A percentile compares a stretch with the other conserved stretches of the same genome.
phyloP scores from a whole-genome alignment of 345 rosid genomes.

The Draba incana region DNA sequence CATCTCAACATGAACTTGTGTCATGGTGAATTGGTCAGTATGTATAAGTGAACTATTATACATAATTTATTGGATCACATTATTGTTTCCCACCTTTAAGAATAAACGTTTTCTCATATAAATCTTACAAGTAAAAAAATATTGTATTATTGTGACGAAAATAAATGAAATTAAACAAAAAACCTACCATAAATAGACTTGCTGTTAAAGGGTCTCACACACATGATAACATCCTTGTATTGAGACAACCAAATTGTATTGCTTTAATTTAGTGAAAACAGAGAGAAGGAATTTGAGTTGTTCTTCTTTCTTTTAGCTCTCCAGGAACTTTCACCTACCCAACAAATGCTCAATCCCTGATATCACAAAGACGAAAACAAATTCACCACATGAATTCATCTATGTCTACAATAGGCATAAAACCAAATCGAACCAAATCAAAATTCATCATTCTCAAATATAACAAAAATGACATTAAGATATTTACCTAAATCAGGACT shows the following conservation, averaged over 20 bases:
- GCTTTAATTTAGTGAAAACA: constrained; percentile 9
- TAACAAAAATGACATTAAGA: not conserved
- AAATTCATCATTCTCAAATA: not conserved
- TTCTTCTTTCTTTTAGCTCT: constrained; percentile 9
- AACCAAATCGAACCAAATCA: not conserved
- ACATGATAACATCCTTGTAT: not conserved
- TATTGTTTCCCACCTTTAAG: no score
- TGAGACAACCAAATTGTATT: not conserved
- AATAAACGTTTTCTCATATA: no score
- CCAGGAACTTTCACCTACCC: constrained; percentile 41
- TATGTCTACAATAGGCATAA: not conserved
- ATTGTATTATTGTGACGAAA: no score
- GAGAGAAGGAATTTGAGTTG: constrained; percentile 4
- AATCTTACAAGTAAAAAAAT: no score
- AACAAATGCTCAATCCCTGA: constrained; percentile 60
- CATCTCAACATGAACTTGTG: constrained; percentile 12
- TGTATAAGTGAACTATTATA: not conserved
- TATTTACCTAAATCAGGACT: constrained; percentile 46
- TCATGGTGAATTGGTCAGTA: not conserved
- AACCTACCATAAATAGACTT: constrained; percentile 2
- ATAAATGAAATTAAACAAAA: not conserved
- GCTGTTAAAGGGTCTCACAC: constrained; percentile 16
- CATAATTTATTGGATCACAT: no score
- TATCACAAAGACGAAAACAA: constrained; percentile 1
- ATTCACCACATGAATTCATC: not conserved